Base-by-base conservation (phyloP, 192 early-diverging fungal species). In the Kickxella alabastrina region DNA sequence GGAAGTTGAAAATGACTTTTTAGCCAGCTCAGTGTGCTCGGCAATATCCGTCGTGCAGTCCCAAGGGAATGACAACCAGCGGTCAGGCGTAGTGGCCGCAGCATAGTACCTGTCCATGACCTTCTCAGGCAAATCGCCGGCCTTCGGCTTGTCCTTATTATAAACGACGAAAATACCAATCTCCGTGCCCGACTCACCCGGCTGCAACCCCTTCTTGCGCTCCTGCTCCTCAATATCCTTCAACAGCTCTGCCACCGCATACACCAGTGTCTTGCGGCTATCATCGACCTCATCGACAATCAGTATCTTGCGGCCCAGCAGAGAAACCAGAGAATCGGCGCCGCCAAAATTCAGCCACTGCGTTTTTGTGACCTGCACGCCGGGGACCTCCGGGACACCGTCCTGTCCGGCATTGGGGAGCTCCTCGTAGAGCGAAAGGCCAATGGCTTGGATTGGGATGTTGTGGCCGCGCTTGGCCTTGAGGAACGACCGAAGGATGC, bases 261-360 rank as follows among this genome's bases (percentile, higher is more conserved):
- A 89, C 17, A 81, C 82, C 9, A 89, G 59, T 1, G 87, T 89
- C 31, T 79, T 76, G 17, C 87, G 76, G 43, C 84, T 88, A 55
- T 89, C 87, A 50, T 89, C 87, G 12, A 89, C 86, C 35, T 89
- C 87, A 43, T 89, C 87, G 0, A 89, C 87, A 66, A 89, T 85
- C 29, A 89, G 56, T 44, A 89, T 87, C 59, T 76, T 75, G 34
- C 85, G 75, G 3, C 87, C 87, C 31, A 87, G 59, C 27, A 89
- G 66, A 10, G 79, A 80, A 9, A 75, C 75, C 35, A 83, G 76
- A 3, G 80, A 79, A 27, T 83, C 80, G 49, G 63, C 49, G n/a
- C 77, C 77, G 35, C 82, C 85, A 77, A 86, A 86, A 59, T 87
- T 87, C 37, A 89, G 76, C 87, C 87, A 89, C 57, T 89, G 87